Conservation (phyloP, 176 grass and related monocot genomes). For the Saccharum spontaneum region DNA sequence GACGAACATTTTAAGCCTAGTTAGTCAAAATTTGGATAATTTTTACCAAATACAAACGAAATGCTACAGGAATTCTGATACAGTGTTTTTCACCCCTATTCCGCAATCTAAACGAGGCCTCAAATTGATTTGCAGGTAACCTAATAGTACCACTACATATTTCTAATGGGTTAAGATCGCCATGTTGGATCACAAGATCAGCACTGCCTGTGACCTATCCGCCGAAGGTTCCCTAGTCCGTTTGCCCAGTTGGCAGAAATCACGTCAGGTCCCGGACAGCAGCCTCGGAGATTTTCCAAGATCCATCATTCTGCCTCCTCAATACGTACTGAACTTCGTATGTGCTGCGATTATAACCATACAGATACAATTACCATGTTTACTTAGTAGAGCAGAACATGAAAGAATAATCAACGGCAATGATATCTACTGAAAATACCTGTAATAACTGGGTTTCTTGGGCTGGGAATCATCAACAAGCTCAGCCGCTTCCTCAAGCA, state of each 20-base stretch:
- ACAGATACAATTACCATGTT: conserved; percentile 7
- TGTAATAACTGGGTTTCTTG: conserved; percentile 89
- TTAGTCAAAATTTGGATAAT: no score
- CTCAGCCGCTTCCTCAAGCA: conserved; percentile 94
- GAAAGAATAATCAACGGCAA: conserved; percentile 3
- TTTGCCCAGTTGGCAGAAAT: conserved; percentile 30
- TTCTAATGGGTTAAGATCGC: neutral
- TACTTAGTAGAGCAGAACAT: neutral
- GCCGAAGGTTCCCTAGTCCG: neutral
- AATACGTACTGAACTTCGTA: conserved; percentile 76
- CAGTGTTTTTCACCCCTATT: no score
- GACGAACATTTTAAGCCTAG: no score
- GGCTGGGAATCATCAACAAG: conserved; percentile 74
- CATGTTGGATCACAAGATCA: neutral
- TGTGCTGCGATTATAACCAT: conserved; percentile 51
- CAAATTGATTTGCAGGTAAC: neutral
- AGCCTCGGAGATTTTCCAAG: conserved; percentile 79
- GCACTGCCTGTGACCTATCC: neutral
- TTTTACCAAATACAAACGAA: no score
- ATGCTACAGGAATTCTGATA: no score
- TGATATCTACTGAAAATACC: conserved; percentile 44
- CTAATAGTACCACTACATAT: neutral
- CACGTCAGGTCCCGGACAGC: conserved; percentile 50
- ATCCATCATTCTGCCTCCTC: conserved; percentile 73
- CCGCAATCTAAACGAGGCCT: no score